These are phyloP conservation scores for Fusarium marasasianum DNA, from an alignment of 2,329 filamentous ascomycete genomes.

Conservation along the genomic window DNA sequence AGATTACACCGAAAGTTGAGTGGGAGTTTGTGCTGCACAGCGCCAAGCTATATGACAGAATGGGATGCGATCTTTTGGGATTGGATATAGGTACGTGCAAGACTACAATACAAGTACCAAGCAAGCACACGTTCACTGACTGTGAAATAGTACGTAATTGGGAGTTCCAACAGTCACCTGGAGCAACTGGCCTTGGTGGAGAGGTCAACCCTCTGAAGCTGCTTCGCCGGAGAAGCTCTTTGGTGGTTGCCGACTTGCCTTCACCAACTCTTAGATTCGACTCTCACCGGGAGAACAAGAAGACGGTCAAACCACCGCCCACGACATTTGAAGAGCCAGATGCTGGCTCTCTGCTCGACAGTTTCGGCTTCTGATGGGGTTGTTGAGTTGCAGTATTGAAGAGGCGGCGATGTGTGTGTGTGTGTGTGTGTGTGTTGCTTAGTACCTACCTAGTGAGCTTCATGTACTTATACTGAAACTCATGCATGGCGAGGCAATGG, in stretches of 20 bases:
- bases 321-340: conserved; percentile 94
- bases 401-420: not conserved
- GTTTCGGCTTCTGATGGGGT: conserved; percentile 81
- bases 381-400: not conserved
- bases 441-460: not conserved
- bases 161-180: conserved; percentile 73
- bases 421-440: not conserved
- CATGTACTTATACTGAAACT: not conserved
- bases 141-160: conserved; percentile 73
- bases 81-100: conserved; percentile 75
- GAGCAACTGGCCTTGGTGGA: conserved; percentile 51
- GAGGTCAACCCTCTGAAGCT: conserved; percentile 73
- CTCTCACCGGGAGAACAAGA: conserved; percentile 51
- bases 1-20: conserved; percentile 80
- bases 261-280: conserved; percentile 53
- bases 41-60: conserved; percentile 83
- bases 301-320: conserved; percentile 66
- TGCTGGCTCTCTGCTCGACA: conserved; percentile 85
- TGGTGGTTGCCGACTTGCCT: conserved; percentile 81
- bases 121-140: conserved; percentile 21
- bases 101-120: not conserved
- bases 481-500: not conserved
- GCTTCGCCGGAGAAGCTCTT: conserved; percentile 75
- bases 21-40: conserved; percentile 92
- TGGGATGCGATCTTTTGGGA: conserved; percentile 92